Evolutionary conservation across 495 filamentous ascomycete genomes (phyloP).

Genomic region (Clavariopsis aquatica): DNA sequence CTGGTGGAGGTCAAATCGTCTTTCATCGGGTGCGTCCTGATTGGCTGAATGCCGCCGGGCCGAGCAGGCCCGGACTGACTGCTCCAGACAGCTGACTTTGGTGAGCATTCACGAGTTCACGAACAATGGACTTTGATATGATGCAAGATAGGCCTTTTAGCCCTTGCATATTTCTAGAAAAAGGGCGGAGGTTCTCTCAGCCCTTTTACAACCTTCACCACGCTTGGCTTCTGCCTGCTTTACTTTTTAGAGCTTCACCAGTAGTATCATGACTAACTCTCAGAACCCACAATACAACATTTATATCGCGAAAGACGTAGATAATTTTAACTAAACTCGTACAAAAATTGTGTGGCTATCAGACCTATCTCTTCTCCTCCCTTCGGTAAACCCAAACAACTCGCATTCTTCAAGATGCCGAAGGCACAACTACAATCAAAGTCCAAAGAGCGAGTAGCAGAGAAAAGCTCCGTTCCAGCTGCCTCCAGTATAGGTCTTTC

Average conservation of each 20-base stretch:
- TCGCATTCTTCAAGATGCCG: not conserved
- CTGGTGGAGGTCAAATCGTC: slow-evolving; percentile 7
- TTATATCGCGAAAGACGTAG: no score
- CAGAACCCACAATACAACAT: no score
- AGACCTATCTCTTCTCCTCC: not conserved
- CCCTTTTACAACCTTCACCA: not conserved
- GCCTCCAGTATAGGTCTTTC: not conserved
- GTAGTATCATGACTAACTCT: not conserved
- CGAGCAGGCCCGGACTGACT: not conserved
- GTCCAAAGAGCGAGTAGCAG: not conserved
- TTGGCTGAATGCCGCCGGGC: slow-evolving; percentile 19
- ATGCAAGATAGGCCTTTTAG: not conserved
- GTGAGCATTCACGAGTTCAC: not conserved
- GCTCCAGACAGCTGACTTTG: no score
- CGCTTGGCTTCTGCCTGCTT: slow-evolving; percentile 25
- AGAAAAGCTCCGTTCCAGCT: not conserved
- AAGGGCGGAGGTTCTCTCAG: not conserved
- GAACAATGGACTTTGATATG: not conserved
- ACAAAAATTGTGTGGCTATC: no score
- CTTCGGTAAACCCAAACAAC: not conserved
- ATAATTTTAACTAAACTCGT: no score
- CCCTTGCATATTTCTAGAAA: not conserved
- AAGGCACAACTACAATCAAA: not conserved
- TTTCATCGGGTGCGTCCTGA: slow-evolving; percentile 23
- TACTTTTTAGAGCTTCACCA: not conserved